These are phyloP conservation scores for Coemansia furcata DNA, from an alignment of 192 early-diverging fungal genomes.

Conservation along the genomic window DNA sequence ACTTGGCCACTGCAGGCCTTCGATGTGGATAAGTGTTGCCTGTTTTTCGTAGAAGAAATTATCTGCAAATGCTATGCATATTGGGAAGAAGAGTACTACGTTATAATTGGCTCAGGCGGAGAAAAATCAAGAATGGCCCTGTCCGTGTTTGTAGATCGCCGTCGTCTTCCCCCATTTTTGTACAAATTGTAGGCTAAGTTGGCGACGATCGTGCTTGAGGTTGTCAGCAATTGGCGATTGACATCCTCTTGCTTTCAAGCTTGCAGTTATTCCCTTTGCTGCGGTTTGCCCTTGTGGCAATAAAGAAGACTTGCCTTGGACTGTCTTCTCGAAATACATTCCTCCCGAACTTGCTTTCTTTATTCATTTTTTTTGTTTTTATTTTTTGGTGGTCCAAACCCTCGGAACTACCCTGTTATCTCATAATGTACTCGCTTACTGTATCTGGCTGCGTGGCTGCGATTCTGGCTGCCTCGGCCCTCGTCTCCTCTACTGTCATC, in stretches of 20 bases:
- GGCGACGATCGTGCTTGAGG: not conserved
- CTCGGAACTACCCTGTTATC: not conserved
- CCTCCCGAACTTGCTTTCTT: not conserved
- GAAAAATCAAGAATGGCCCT: too few relatives aligned
- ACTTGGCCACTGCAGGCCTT: too few relatives aligned
- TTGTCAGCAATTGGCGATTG: not conserved
- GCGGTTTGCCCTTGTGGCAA: constrained; percentile 58
- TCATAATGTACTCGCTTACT: constrained; percentile 1
- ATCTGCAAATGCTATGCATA: too few relatives aligned
- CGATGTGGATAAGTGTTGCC: too few relatives aligned
- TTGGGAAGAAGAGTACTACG: too few relatives aligned
- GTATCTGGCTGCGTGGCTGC: constrained; percentile 2
- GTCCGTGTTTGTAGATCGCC: too few relatives aligned
- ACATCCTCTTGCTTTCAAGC: constrained; percentile 3
- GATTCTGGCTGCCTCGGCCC: constrained; percentile 1
- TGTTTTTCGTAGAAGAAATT: too few relatives aligned
- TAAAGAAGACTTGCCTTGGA: not conserved
- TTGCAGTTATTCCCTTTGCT: constrained; percentile 39
- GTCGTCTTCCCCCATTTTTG: too few relatives aligned
- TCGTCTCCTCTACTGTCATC: constrained; percentile 1
- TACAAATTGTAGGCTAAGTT: not conserved
- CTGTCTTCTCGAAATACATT: not conserved
- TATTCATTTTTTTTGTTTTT: not conserved
- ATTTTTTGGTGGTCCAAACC: not conserved
- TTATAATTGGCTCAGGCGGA: too few relatives aligned